Conservation (phyloP, 495 filamentous ascomycete species). For the Penicillium odoratum region DNA sequence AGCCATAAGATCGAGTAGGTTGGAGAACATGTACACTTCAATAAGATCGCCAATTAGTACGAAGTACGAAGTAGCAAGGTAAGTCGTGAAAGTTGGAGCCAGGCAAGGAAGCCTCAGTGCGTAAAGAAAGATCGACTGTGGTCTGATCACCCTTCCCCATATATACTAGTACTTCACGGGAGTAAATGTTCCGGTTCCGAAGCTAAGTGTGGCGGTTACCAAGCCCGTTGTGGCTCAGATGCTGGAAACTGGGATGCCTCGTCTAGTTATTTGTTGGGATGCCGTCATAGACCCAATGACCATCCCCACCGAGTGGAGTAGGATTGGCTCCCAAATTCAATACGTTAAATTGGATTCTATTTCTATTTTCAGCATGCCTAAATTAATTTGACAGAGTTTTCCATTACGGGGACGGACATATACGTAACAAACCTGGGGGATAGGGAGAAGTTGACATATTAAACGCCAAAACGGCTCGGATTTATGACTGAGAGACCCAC, state of each 20-base stretch:
- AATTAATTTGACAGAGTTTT: too few species aligned
- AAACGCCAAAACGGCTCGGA: not conserved
- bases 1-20: constrained; percentile 31
- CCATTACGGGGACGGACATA: not conserved
- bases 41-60: not conserved
- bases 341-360: not conserved
- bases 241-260: not conserved
- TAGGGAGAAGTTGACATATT: not conserved
- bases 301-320: not conserved
- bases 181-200: not conserved
- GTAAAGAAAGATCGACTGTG: not conserved
- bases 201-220: not conserved
- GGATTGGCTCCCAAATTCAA: not conserved
- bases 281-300: constrained; percentile 5
- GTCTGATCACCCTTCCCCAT: not conserved
- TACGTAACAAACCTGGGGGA: not conserved
- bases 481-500: not conserved
- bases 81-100: not conserved
- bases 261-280: not conserved
- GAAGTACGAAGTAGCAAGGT: too few species aligned
- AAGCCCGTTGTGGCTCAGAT: not conserved
- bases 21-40: constrained; percentile 3
- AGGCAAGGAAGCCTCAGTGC: not conserved
- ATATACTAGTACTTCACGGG: not conserved
- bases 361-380: not conserved